A percentile compares a stretch with the other conserved stretches of the same genome.
These are phyloP conservation scores for Primulina tabacum DNA, from an alignment of 257 asterid species.

Conservation along the genomic window DNA sequence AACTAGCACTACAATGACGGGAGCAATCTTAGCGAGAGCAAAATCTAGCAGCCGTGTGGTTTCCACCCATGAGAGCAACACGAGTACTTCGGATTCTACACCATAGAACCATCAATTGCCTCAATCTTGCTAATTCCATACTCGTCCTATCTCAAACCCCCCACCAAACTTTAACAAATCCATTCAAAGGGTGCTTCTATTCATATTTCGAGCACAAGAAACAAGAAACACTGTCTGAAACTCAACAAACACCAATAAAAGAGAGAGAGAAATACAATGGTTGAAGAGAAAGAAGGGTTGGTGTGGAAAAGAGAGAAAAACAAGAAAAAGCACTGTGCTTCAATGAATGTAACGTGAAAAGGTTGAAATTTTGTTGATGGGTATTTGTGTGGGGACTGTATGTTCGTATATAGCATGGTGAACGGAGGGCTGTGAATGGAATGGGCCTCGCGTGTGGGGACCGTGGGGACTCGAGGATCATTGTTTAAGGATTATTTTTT, in stretches of 20 bases:
- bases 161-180: conserved; percentile 1
- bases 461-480: conserved; percentile 6
- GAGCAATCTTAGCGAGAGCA: conserved; percentile 50
- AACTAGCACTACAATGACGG: conserved; percentile 15
- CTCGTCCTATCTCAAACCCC: conserved; percentile 10
- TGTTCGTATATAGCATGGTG: not conserved
- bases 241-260: conserved; percentile 24
- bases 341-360: not conserved
- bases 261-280: not conserved
- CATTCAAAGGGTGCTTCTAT: conserved; percentile 9
- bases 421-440: not conserved
- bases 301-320: conserved; percentile 9
- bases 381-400: not conserved
- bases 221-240: conserved; percentile 2
- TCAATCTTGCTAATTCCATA: conserved; percentile 65
- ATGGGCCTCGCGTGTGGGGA: conserved; percentile 24
- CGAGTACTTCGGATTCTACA: conserved; percentile 36
- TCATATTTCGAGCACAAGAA: conserved; percentile 21
- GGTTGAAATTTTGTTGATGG: not conserved
- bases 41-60: conserved; percentile 73
- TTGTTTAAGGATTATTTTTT: not conserved
- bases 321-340: not conserved
- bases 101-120: conserved; percentile 51
- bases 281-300: not conserved
- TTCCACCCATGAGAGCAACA: conserved; percentile 72